Base-by-base conservation (phyloP, 257 asterid genomes). In the Haberlea rhodopensis region DNA sequence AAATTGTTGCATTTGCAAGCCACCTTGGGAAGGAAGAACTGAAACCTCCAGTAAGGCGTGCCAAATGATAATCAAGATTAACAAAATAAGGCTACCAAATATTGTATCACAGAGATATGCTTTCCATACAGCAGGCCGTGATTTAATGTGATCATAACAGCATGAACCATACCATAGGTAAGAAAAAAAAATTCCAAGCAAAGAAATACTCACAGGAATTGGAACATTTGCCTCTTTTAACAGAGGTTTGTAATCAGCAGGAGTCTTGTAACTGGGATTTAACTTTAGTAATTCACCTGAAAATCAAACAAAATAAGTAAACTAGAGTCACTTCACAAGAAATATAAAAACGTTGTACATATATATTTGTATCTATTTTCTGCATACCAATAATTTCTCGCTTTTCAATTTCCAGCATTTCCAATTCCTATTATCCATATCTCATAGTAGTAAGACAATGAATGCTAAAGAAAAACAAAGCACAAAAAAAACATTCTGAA, bases 191-290 rank as follows among this genome's bases (percentile, higher is more conserved):
- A 65, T 46, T 46, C 67, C 46, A 60, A 26, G 57, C 26, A 48
- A 53, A 68, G 49, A 62, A 46, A 34, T 71, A 85, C 98, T 92
- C 70, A 87, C 98, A 57, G 95, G 98, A 71, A 85, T 78, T 40
- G 94, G 81, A 67, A 89, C 84, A 68, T 82, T 85, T 11, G 82
- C 95, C 80, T 87, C 98, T 78, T 87, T 87, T 63, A 76, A 76
- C 69, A 87, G 59, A 81, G 97, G 97, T 76, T 78, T 87, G 81
- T 89, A 89, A 74, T 86, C 90, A 58, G 87, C 76, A 59, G 97
- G 95, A 63, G 86, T 80, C 79, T 85, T 92, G 72, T 82, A 92
- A 67, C 85, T 69, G 22, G 97, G 94, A 78, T 87, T 87, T 61
- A 89, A 76, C 80, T 80, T 82, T 48, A 92, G 76, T 62, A 89